Evolutionary conservation across 129 eudicot genomes (phyloP), one percentile per base, ranked within the genome.

Genomic region (Flaveria robusta): DNA sequence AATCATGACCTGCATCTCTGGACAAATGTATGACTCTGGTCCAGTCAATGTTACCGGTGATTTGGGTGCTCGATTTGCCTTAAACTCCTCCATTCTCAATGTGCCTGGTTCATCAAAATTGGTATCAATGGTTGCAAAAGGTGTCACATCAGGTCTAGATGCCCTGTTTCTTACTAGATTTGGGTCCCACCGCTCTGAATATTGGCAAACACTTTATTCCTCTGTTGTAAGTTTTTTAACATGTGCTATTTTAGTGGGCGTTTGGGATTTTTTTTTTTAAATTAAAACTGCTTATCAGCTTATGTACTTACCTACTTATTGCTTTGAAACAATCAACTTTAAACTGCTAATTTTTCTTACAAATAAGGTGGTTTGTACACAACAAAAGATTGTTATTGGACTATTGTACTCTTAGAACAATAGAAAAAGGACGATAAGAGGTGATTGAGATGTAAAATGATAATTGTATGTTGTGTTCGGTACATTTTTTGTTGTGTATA

Each of bases 21-120:
- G 98, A 72, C 96, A 90, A 76, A 86, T 92, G 29, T 90, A 88
- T 66, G 97, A 93, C 82, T 90, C 98, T 71, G 81, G 91, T 84
- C 98, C 98, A 1, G 85, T 88, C 59, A 92, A 88, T 70, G 88
- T 90, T 73, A 85, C 97, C 15, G 71, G 85, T 43, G 98, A 93
- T 76, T 74, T 90, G 88, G 97, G 97, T 77, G 88, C 96, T 23
- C 88, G 86, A 45, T 90, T 90, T 76, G 89, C 98, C 70, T 67
- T 93, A 55, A 85, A 83, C 71, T 85, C 86, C 4, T 72, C 88
- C 24, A 78, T 89, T 75, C 92, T 81, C 31, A 89, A 66, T 60
- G 70, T 90, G 62, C 96, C 98, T 10, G 96, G 97, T 73, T 85
- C 88, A 23, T 77, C 89, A 45, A 90, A 83, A 72, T 74, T 93